These are phyloP conservation scores for Quambalaria eucalypti DNA, from an alignment of 1,284 basidiomycete genomes.

Conservation along the genomic window DNA sequence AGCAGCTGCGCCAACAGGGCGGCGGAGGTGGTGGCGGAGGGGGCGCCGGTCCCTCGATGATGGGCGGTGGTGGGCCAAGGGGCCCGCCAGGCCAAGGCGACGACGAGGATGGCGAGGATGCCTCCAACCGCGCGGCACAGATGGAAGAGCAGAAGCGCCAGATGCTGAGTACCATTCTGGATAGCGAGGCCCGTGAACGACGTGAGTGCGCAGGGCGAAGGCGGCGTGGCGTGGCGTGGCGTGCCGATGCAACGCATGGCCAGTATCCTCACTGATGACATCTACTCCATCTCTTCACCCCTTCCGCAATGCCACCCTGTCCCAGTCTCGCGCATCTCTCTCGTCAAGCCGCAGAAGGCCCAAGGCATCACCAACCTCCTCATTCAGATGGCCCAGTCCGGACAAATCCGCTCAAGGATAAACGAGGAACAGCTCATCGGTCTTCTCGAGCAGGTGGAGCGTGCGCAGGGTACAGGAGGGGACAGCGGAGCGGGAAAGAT, in stretches of 20 bases:
- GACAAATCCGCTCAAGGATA: conserved; percentile 78
- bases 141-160: conserved; percentile 53
- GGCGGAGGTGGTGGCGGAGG: conserved; percentile 8
- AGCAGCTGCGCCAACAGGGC: conserved; percentile 27
- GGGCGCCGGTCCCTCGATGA: conserved; percentile 5
- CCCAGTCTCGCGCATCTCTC: conserved; percentile 75
- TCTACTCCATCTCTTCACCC: neutral
- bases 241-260: too few relatives aligned
- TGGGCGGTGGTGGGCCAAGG: conserved; percentile 30
- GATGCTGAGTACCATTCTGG: conserved; percentile 78
- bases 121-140: conserved; percentile 38
- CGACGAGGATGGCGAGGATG: conserved; percentile 38
- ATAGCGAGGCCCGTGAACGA: conserved; percentile 76
- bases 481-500: conserved; percentile 25
- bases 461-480: conserved; percentile 11
- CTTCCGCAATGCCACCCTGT: neutral
- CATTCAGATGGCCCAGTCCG: conserved; percentile 79
- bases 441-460: conserved; percentile 75
- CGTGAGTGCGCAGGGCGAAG: conserved; percentile 59
- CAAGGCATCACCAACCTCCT: conserved; percentile 76
- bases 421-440: conserved; percentile 82
- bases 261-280: conserved; percentile 1
- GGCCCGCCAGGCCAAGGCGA: conserved; percentile 49
- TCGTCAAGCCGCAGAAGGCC: conserved; percentile 82
- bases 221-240: too few relatives aligned